A percentile compares a stretch with the other conserved stretches of the same genome.
These are phyloP conservation scores for Ophiocordyceps camponoti-saundersi DNA, from an alignment of 2,329 filamentous ascomycete genomes.

Conservation along the genomic window DNA sequence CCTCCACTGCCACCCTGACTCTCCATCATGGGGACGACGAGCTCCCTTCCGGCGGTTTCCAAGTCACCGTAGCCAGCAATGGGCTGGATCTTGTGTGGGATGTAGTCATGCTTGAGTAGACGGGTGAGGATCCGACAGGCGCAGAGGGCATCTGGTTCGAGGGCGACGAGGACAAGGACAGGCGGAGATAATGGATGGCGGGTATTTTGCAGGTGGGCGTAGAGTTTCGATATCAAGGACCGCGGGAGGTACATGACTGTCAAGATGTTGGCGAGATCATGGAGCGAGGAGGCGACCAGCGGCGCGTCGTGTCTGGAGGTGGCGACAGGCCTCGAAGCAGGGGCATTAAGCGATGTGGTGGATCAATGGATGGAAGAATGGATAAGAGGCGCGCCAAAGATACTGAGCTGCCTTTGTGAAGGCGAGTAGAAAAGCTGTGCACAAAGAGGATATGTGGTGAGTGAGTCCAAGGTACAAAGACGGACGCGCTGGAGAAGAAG, in stretches of 20 bases:
- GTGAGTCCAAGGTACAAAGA: background rate
- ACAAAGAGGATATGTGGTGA: background rate
- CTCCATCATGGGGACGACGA: slow-evolving; percentile 76
- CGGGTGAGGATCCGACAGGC: slow-evolving; percentile 86
- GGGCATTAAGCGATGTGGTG: background rate
- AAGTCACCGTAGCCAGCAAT: slow-evolving; percentile 87
- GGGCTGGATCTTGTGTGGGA: slow-evolving; percentile 92
- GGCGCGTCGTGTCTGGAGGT: background rate
- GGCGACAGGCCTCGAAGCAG: background rate
- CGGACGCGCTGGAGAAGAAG: background rate
- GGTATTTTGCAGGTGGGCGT: slow-evolving; percentile 70
- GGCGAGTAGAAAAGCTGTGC: background rate
- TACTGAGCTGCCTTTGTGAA: background rate
- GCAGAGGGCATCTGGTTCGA: slow-evolving; percentile 90
- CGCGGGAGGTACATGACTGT: slow-evolving; percentile 82
- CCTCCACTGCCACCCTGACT: slow-evolving; percentile 71
- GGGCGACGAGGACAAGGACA: slow-evolving; percentile 77
- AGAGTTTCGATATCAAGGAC: slow-evolving; percentile 74
- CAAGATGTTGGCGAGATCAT: slow-evolving; percentile 8
- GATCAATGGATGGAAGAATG: background rate
- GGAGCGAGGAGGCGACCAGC: slow-evolving; percentile 4
- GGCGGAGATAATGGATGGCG: slow-evolving; percentile 83
- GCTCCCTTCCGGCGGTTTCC: slow-evolving; percentile 57
- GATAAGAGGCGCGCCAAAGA: background rate
- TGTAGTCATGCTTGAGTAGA: slow-evolving; percentile 93